phyloP scores from a whole-genome alignment of 1,139 yeast species.

The Kodamaea anthophila region DNA sequence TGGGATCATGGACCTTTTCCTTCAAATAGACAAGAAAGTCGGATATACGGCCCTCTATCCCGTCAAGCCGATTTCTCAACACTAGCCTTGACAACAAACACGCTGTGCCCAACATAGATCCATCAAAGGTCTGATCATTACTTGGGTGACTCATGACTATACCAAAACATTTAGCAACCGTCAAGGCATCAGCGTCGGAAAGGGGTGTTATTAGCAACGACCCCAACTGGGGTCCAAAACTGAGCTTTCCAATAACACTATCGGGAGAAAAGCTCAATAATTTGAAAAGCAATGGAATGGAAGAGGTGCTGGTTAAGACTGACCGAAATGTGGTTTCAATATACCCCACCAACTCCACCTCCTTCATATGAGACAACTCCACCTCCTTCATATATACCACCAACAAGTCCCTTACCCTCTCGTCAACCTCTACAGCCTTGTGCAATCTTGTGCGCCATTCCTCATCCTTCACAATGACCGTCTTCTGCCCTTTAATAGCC shows the following conservation, averaged over 20 bases:
- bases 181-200: constrained; percentile 30
- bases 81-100: constrained; percentile 46
- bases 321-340: background rate
- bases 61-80: constrained; percentile 32
- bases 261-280: constrained; percentile 34
- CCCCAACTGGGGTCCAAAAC: constrained; percentile 15
- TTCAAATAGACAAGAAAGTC: no score
- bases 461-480: constrained; percentile 62
- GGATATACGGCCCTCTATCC: no score
- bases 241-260: constrained; percentile 17
- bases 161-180: constrained; percentile 47
- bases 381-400: constrained; percentile 15
- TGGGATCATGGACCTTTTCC: constrained; percentile 14
- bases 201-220: constrained; percentile 18
- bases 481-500: constrained; percentile 43
- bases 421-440: constrained; percentile 64
- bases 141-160: constrained; percentile 47
- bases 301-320: no score
- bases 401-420: constrained; percentile 39
- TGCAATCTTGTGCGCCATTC: constrained; percentile 71
- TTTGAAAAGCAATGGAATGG: constrained; percentile 25
- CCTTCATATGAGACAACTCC: constrained; percentile 12
- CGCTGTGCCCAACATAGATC: background rate
- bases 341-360: constrained; percentile 14
- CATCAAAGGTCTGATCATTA: constrained; percentile 8